phyloP scores from a whole-genome alignment of 2,329 filamentous ascomycete species.

The Plectosphaerella plurivora region DNA sequence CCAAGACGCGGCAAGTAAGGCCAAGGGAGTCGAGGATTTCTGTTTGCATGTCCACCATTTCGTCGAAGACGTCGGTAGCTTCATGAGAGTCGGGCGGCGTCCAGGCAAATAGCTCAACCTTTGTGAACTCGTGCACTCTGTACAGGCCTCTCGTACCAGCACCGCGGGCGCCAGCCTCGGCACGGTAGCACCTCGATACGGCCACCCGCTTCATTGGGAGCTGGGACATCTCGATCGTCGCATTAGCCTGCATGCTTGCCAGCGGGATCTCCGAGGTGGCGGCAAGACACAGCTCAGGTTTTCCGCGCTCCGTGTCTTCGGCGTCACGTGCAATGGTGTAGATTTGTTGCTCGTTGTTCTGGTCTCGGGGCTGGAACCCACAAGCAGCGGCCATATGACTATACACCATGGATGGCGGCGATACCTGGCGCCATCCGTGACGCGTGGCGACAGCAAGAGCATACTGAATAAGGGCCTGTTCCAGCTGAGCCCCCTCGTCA shows the following conservation, averaged over 20 bases:
- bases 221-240: slow-evolving; percentile 57
- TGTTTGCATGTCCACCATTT: slow-evolving; percentile 82
- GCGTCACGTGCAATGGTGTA: slow-evolving; percentile 70
- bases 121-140: slow-evolving; percentile 96
- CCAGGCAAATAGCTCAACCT: slow-evolving; percentile 98
- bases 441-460: slow-evolving; percentile 68
- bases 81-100: slow-evolving; percentile 51
- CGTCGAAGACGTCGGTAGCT: slow-evolving; percentile 64
- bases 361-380: slow-evolving; percentile 90
- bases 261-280: slow-evolving; percentile 94
- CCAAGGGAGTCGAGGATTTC: slow-evolving; percentile 75
- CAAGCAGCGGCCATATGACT: slow-evolving; percentile 85
- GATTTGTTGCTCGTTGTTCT: slow-evolving; percentile 86
- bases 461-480: slow-evolving; percentile 89
- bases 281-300: slow-evolving; percentile 70
- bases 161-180: slow-evolving; percentile 87
- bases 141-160: slow-evolving; percentile 92
- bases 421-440: slow-evolving; percentile 74
- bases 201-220: slow-evolving; percentile 79
- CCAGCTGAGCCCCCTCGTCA: slow-evolving; percentile 88
- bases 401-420: slow-evolving; percentile 88
- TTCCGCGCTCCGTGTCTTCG: slow-evolving; percentile 55
- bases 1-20: slow-evolving; percentile 81
- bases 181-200: slow-evolving; percentile 88
- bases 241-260: slow-evolving; percentile 81